phyloP scores from a whole-genome alignment of 1,284 basidiomycete species.

The Volvariella surrecta region DNA sequence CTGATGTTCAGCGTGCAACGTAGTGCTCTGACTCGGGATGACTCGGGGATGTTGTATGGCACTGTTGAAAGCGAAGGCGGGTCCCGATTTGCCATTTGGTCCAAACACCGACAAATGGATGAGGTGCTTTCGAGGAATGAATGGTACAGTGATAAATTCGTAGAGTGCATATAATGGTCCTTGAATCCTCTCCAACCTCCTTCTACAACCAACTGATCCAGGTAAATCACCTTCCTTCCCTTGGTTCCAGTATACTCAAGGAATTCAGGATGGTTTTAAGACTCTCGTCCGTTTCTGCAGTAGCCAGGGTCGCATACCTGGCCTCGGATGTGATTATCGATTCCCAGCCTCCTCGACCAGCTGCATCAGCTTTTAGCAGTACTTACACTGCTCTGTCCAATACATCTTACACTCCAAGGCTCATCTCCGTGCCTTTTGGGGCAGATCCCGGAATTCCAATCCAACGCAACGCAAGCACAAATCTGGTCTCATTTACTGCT shows the following conservation, averaged over 20 bases:
- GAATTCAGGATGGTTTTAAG: constrained; percentile 11
- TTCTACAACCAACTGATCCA: constrained; percentile 5
- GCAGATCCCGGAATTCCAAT: constrained; percentile 53
- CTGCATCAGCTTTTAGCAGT: constrained; percentile 24
- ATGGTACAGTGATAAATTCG: constrained; percentile 16
- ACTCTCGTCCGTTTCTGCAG: constrained; percentile 31
- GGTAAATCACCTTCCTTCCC: constrained; percentile 8
- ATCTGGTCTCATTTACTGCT: constrained; percentile 46
- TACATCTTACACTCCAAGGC: constrained; percentile 22
- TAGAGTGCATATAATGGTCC: constrained; percentile 5
- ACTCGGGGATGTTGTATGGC: too few species aligned
- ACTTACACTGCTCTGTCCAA: constrained; percentile 24
- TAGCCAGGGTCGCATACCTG: constrained; percentile 62
- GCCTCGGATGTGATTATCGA: constrained; percentile 61
- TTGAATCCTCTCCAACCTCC: constrained; percentile 10
- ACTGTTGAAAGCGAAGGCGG: too few species aligned
- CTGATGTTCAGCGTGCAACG: too few species aligned
- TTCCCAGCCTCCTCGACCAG: constrained; percentile 33
- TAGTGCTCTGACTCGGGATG: too few species aligned
- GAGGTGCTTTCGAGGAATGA: constrained; percentile 28
- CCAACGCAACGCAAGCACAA: constrained; percentile 29
- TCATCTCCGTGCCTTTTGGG: constrained; percentile 43
- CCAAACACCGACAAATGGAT: constrained; percentile 30
- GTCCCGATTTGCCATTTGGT: too few species aligned
- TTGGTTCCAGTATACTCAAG: constrained; percentile 9